Percentiles rank a stretch among this genome's conserved stretches.
Conservation (phyloP, 169 alveolate genomes). For the Perkinsus chesapeaki region DNA sequence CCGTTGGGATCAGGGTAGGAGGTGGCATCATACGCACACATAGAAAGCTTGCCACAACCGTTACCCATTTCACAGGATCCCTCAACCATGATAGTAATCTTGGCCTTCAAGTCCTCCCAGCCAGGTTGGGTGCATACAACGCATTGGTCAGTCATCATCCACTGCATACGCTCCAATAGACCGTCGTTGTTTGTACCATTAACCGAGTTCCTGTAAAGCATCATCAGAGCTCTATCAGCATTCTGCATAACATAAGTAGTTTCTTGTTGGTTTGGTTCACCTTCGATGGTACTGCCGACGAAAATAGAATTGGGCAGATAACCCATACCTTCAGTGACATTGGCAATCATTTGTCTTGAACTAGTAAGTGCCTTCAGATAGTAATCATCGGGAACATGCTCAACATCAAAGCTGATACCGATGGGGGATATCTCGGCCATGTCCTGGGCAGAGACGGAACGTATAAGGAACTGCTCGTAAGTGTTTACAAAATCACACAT, state of each 20-base stretch:
- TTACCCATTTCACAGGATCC: neutral
- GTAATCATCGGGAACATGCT: neutral
- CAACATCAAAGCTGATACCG: neutral
- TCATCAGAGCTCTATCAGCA: neutral
- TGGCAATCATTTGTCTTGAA: neutral
- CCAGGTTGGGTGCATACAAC: neutral
- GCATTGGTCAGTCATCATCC: neutral
- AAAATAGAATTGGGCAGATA: neutral
- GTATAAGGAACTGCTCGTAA: neutral
- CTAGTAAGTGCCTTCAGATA: neutral
- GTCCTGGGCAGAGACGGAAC: neutral
- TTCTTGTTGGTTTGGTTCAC: neutral
- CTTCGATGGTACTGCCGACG: neutral
- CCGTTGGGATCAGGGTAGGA: neutral
- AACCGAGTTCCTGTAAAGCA: neutral
- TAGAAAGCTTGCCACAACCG: neutral
- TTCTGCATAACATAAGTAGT: neutral
- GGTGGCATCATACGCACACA: neutral
- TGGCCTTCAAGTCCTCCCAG: neutral
- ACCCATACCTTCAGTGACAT: neutral
- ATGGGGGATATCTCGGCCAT: neutral
- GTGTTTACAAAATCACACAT: neutral
- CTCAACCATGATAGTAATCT: neutral
- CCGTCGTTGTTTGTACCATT: neutral
- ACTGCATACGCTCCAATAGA: neutral